phyloP scores from a whole-genome alignment of 2,329 filamentous ascomycete species.

The Penicillium vulpinum region DNA sequence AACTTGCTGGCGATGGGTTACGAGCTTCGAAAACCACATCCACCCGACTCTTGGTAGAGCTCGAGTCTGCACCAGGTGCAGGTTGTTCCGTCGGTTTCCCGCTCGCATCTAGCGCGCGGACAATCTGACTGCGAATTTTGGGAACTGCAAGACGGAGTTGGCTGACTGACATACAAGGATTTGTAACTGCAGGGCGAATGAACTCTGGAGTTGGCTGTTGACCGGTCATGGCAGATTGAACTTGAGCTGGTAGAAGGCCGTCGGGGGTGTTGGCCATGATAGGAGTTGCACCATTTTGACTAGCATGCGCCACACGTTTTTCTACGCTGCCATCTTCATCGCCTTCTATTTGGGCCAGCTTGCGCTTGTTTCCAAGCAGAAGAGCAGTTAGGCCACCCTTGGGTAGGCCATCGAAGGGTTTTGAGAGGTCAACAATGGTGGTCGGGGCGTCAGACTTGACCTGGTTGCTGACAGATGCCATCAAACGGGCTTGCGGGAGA shows the following conservation, averaged over 20 bases:
- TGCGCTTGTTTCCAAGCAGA: slow-evolving; percentile 90
- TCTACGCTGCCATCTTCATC: slow-evolving; percentile 68
- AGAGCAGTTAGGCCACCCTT: slow-evolving; percentile 84
- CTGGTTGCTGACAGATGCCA: slow-evolving; percentile 69
- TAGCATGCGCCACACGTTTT: slow-evolving; percentile 60
- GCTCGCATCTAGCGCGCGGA: slow-evolving; percentile 69
- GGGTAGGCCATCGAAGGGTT: slow-evolving; percentile 89
- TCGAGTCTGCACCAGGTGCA: slow-evolving; percentile 37
- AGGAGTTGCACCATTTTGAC: slow-evolving; percentile 67
- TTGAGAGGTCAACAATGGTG: slow-evolving; percentile 83
- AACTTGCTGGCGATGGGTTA: slow-evolving; percentile 67
- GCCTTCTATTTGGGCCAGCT: slow-evolving; percentile 69
- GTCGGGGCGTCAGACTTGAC: slow-evolving; percentile 72
- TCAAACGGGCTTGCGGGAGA: slow-evolving; percentile 81
- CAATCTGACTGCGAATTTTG: slow-evolving; percentile 77
- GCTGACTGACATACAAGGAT: slow-evolving; percentile 75
- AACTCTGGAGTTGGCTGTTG: slow-evolving; percentile 74
- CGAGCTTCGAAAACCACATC: slow-evolving; percentile 83
- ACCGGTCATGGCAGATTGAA: slow-evolving; percentile 60
- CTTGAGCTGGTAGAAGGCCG: slow-evolving; percentile 73
- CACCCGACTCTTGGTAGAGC: slow-evolving; percentile 53
- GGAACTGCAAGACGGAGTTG: slow-evolving; percentile 86
- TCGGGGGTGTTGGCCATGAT: slow-evolving; percentile 76
- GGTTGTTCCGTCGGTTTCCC: slow-evolving; percentile 48
- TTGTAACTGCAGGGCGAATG: slow-evolving; percentile 82